Conservation (phyloP, 2,329 filamentous ascomycete species). For the Lizonia empirigonia region DNA sequence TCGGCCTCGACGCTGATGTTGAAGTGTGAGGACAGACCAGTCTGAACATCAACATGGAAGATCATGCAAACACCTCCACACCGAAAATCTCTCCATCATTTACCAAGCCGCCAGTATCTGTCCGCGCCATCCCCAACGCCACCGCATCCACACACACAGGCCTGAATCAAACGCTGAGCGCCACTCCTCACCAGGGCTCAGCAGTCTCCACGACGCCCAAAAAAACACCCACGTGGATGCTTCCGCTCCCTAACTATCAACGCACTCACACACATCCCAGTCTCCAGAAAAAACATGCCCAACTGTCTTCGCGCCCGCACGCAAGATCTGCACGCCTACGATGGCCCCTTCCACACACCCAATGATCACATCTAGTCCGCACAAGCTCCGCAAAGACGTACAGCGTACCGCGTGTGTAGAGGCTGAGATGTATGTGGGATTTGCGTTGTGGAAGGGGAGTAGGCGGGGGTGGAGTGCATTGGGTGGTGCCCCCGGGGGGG, state of each 20-base stretch:
- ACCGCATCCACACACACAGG: constrained; percentile 19
- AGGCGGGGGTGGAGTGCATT: no score
- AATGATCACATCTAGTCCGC: constrained; percentile 57
- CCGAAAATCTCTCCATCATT: constrained; percentile 22
- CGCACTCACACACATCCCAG: constrained; percentile 4
- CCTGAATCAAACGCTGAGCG: constrained; percentile 20
- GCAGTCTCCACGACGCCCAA: constrained; percentile 13
- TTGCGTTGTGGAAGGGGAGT: no score
- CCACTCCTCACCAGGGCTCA: constrained; percentile 4
- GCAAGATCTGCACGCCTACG: constrained; percentile 58
- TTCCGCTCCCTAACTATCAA: constrained; percentile 23
- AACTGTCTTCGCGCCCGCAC: constrained; percentile 57
- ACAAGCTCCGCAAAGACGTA: no score
- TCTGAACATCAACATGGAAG: constrained; percentile 1
- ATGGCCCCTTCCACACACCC: constrained; percentile 49
- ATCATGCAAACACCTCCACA: neutral
- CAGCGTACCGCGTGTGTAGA: no score
- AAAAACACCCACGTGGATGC: constrained; percentile 23
- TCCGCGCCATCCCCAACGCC: constrained; percentile 22
- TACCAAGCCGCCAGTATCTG: constrained; percentile 22
- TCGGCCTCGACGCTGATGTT: constrained; percentile 22
- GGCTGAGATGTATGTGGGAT: no score
- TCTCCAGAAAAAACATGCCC: constrained; percentile 30
- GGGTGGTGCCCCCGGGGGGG: no score
- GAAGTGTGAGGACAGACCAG: constrained; percentile 25